Base-by-base conservation (phyloP, 257 asterid species). In the Paraleonurus japonicus region DNA sequence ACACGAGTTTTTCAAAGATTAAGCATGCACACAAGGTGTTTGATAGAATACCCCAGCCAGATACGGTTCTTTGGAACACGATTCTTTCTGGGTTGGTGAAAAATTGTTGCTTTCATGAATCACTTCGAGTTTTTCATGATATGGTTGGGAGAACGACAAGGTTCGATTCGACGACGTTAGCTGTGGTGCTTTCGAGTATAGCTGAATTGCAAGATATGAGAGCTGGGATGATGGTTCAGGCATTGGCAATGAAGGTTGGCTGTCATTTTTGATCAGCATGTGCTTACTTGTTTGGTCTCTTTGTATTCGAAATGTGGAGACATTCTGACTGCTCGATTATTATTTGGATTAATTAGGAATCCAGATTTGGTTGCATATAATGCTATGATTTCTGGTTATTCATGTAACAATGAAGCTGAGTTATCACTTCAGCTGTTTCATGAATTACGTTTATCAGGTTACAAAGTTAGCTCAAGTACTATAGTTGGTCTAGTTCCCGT, bases 1-100 rank as follows among this genome's bases (percentile, higher is more conserved):
- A 82, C 16, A 64, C 76, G 79, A 77, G 75, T 1, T 85, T 73
- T 75, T 81, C 88, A 16, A 79, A 81, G 76, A 75, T 81, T 28
- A 55, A 70, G 17, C 27, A 68, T 37, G 98, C 96, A 2, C 73
- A 70, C 58, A 90, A 85, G 84, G 91, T 94, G 96, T 94, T 94
- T 28, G 96, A 83, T 71, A 84, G 73, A 81, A 87, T 89, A 75
- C 6, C 84, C 7, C 81, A 81, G 2, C 92, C 89, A 23, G 96
- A 94, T 79, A 84, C 90, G 32, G 95, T 94, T 59, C 81, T 86
- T 72, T 94, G 98, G 96, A 94, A 89, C 80, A 86, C 95, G 50
- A 71, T 84, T n/a, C 67, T 91, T 28, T 89, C 95, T 74, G 97
- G 98, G 72, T 71, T 94, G 83, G 88, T 84, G 78, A 94, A 80